Base-by-base conservation (phyloP, 1,284 basidiomycete genomes). In the Stereum hirsutum region DNA sequence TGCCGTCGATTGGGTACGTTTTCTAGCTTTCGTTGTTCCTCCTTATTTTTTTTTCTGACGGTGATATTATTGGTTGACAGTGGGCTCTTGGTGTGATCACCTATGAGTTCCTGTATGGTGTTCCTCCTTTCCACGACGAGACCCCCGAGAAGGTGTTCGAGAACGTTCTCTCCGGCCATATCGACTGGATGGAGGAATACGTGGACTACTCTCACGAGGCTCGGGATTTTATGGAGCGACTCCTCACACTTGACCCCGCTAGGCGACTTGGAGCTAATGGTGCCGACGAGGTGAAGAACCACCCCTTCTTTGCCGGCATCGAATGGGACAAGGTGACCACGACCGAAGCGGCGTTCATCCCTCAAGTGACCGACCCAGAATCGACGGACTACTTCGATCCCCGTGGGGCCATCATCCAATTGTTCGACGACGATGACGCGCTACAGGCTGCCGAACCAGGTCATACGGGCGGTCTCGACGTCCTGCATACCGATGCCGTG, bases 301-400 rank as follows among this genome's bases (percentile, higher is more conserved):
- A 99, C 58, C 81, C 91, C 0, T 97, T 92, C 71, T 90, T 99
- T 56, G 69, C 77, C 27, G 89, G 81, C 23, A 83, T 98, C 51
- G 87, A 98, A 54, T 99, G 96, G 95, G 81, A 89, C 44, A 85
- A 87, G 45, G 81, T 99, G 46, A 89, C 89, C 4, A 81, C 79
- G 6, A 79, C 81, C 3, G 88, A 93, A 57, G 93, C 94, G 17
- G 90, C 89, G 20, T 99, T 99, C 64, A 93, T 99, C 40, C 96
- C 96, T 34, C 88, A 94, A 57, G 81, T 96, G 27, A 81, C 86
- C 7, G 95, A 99, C 61, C 92, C 93, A 0, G 95, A 98, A 63
- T 96, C 91, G 20, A 99, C 96, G 11, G 96, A 99, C 61, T 99
- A 99, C 68, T 99, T 99, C 56, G 96, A 99, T 64, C 78, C 92